Evolutionary conservation across 2,329 filamentous ascomycete genomes (phyloP), one percentile per base, ranked within the genome.

Genomic region (Colletotrichum limetticola): DNA sequence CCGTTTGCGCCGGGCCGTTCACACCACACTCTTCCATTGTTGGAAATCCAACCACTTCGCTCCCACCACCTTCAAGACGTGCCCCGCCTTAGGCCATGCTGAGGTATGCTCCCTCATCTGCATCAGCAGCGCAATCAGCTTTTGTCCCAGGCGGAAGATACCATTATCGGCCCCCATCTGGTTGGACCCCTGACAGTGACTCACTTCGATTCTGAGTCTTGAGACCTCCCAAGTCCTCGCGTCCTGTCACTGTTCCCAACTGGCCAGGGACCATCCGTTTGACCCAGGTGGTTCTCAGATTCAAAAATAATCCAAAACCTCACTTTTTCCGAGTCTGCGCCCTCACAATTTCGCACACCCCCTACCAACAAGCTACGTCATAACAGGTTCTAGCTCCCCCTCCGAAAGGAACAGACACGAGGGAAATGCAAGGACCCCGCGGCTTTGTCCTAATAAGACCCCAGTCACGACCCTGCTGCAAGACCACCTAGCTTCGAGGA

Each of bases 361-460:
- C 26, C 22, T 35, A 26, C 53, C 66, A 57, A 22, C 46, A 35
- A 14, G 32, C 49, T 70, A 73, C 71, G 71, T 73, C 71, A 73
- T 73, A 46, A 19, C 32, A 12, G 37, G 55, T 19, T 66, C 49
- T 42, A 24, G 32, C 35, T 52, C 28, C 60, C 32, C 63, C 6
- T 7, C 49, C 46, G 26, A 55, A 42, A 56, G 56, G 56, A 57
- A 35, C 66, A 56, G 46, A 32, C 26, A 59, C 22, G 32, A 65
- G 26, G 57, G 55, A 49, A 49, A 35, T 53, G 37, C 70, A 61
- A 70, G 66, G 66, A 70, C 66, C 70, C 66, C 70, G 59, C 66
- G 66, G 70, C 66, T 59, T 60, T 42, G 46, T 19, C 8, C 59
- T 69, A 7, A 32, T 32, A 49, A 14, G n/a, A 52, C 55, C 32